phyloP scores from a whole-genome alignment of 2,329 filamentous ascomycete species.

The Fusarium pseudonygamai region DNA sequence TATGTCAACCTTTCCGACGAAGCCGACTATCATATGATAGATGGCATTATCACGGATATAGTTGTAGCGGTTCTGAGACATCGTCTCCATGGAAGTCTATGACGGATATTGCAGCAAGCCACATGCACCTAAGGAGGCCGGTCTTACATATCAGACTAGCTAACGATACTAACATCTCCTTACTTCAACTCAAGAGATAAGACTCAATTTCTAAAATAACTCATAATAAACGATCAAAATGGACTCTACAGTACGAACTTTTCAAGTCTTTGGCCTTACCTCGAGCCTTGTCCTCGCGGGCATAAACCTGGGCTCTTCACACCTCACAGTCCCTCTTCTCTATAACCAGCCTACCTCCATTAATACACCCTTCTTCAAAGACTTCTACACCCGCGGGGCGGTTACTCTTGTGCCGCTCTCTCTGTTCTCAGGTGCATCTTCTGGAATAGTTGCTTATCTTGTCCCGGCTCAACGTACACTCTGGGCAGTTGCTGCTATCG shows the following conservation, averaged over 20 bases:
- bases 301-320: slow-evolving; percentile 27
- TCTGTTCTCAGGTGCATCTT: slow-evolving; percentile 23
- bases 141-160: not conserved
- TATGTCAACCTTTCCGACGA: not conserved
- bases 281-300: slow-evolving; percentile 30
- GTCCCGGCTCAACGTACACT: slow-evolving; percentile 23
- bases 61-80: not conserved
- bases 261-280: slow-evolving; percentile 20
- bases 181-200: not conserved
- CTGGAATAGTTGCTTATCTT: slow-evolving; percentile 23
- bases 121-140: slow-evolving; percentile 19
- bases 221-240: not conserved
- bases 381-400: slow-evolving; percentile 28
- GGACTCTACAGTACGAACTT: slow-evolving; percentile 9
- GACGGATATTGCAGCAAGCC: not conserved
- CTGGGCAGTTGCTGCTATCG: slow-evolving; percentile 16
- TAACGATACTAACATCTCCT: not conserved
- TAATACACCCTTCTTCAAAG: slow-evolving; percentile 31
- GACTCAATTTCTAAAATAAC: not conserved
- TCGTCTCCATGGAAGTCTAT: not conserved
- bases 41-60: not conserved
- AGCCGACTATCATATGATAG: not conserved
- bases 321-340: slow-evolving; percentile 31
- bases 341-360: slow-evolving; percentile 22
- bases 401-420: slow-evolving; percentile 16